Conservation (phyloP, 768 basidiomycete species). For the Termitomyces eurrhizus region DNA sequence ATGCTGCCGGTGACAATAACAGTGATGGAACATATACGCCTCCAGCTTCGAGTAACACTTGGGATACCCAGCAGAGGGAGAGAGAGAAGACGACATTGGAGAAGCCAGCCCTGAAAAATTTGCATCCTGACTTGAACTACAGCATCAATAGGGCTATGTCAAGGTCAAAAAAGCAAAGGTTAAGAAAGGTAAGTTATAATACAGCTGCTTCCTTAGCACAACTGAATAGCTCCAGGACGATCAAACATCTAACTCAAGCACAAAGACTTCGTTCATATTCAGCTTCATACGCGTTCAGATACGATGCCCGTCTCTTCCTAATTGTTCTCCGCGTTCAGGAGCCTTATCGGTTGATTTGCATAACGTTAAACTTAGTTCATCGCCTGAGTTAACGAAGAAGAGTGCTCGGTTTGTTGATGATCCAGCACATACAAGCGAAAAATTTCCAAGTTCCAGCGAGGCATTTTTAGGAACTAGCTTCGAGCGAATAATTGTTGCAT, state of each 20-base stretch:
- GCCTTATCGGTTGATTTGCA: constrained; percentile 63
- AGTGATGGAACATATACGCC: constrained; percentile 32
- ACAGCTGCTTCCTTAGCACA: background rate
- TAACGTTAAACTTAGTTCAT: constrained; percentile 38
- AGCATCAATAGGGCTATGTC: constrained; percentile 10
- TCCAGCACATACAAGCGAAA: background rate
- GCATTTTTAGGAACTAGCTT: constrained; percentile 36
- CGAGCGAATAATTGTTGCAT: constrained; percentile 45
- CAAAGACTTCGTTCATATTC: constrained; percentile 35
- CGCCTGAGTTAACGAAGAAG: constrained; percentile 20
- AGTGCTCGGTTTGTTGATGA: constrained; percentile 26
- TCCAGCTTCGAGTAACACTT: constrained; percentile 31
- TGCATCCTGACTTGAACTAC: constrained; percentile 51
- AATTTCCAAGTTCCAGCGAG: constrained; percentile 5
- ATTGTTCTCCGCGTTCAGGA: constrained; percentile 55
- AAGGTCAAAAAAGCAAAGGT: background rate
- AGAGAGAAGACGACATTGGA: constrained; percentile 41
- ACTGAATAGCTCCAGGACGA: constrained; percentile 1
- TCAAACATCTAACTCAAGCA: constrained; percentile 2
- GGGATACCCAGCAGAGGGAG: constrained; percentile 22
- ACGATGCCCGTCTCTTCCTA: constrained; percentile 58
- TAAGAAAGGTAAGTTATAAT: background rate
- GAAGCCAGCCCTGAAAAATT: constrained; percentile 53
- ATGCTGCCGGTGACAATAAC: constrained; percentile 21
- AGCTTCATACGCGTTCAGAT: constrained; percentile 64